phyloP scores from a whole-genome alignment of 1,284 basidiomycete genomes.

The Naganishia albida region DNA sequence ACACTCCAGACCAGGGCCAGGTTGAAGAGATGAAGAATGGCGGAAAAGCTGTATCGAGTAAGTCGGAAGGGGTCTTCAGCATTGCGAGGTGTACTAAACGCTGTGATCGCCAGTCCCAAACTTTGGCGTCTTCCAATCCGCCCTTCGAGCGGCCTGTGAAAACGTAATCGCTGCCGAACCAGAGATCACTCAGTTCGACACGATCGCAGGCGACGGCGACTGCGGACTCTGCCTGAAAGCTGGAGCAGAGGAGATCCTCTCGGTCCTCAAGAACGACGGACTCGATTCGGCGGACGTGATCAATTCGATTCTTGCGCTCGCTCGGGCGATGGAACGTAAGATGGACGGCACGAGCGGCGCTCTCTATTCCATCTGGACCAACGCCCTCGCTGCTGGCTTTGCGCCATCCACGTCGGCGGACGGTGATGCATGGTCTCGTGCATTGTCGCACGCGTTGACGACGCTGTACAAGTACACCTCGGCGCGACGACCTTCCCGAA shows the following conservation, averaged over 20 bases:
- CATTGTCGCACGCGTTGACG: conserved; percentile 64
- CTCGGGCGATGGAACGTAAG: conserved; percentile 58
- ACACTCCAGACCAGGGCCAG: conserved; percentile 31
- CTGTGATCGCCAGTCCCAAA: conserved; percentile 8
- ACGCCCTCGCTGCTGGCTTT: conserved; percentile 76
- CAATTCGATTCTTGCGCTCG: conserved; percentile 66
- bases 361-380: conserved; percentile 71
- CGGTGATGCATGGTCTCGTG: conserved; percentile 64
- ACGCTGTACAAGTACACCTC: conserved; percentile 83
- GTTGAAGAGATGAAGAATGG: conserved; percentile 35
- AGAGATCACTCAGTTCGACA: conserved; percentile 86
- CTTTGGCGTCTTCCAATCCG: conserved; percentile 59
- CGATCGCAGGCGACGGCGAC: conserved; percentile 60
- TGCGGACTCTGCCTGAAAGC: conserved; percentile 84
- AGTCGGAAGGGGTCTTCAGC: conserved; percentile 27
- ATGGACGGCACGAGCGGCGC: conserved; percentile 95
- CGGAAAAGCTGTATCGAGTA: conserved; percentile 45
- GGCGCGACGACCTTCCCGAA: conserved; percentile 84
- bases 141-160: conserved; percentile 67
- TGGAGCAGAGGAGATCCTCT: conserved; percentile 58
- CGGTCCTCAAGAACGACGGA: conserved; percentile 51
- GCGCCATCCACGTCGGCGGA: conserved; percentile 55
- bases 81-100: neutral
- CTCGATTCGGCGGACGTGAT: conserved; percentile 67
- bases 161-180: conserved; percentile 75